Conservation (phyloP, 331 rosid genomes). For the Quercus lobata region DNA sequence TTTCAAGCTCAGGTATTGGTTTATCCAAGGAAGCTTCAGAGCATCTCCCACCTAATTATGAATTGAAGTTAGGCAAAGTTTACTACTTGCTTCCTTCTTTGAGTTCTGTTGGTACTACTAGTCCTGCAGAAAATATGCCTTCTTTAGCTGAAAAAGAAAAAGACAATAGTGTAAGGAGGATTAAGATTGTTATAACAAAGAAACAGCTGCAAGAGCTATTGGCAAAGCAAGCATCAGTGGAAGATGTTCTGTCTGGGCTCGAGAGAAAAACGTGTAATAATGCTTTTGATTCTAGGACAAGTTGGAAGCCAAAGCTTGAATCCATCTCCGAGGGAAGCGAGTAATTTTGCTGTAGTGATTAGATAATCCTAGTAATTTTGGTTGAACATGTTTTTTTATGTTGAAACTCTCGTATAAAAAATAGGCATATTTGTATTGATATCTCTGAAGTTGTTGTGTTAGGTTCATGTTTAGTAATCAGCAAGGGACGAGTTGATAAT, state of each 20-base stretch:
- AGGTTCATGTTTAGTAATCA: constrained; percentile 15
- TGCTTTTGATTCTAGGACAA: not conserved
- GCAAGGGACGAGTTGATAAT: constrained; percentile 2
- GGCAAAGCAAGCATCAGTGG: constrained; percentile 42
- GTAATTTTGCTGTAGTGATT: constrained; percentile 14
- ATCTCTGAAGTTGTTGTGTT: not conserved
- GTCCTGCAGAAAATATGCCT: constrained; percentile 9
- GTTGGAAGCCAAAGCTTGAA: constrained; percentile 47
- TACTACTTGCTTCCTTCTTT: constrained; percentile 47
- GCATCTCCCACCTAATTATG: constrained; percentile 40
- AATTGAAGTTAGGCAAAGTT: constrained; percentile 47
- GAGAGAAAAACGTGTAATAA: not conserved
- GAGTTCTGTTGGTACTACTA: not conserved
- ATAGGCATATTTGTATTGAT: not conserved
- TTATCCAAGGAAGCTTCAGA: constrained; percentile 36
- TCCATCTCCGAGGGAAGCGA: constrained; percentile 63
- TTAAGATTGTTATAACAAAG: constrained; percentile 61
- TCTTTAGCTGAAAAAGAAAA: not conserved
- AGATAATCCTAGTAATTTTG: not conserved
- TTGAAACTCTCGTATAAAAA: not conserved
- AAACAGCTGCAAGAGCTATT: constrained; percentile 55
- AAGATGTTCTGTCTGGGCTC: constrained; percentile 36
- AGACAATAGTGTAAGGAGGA: constrained; percentile 32
- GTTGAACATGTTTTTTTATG: not conserved
- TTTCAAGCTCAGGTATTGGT: constrained; percentile 28